Percentiles rank a stretch among this genome's conserved stretches.
Conservation (phyloP, 2,329 filamentous ascomycete genomes). For the Pseudovirgaria hyperparasitica region DNA sequence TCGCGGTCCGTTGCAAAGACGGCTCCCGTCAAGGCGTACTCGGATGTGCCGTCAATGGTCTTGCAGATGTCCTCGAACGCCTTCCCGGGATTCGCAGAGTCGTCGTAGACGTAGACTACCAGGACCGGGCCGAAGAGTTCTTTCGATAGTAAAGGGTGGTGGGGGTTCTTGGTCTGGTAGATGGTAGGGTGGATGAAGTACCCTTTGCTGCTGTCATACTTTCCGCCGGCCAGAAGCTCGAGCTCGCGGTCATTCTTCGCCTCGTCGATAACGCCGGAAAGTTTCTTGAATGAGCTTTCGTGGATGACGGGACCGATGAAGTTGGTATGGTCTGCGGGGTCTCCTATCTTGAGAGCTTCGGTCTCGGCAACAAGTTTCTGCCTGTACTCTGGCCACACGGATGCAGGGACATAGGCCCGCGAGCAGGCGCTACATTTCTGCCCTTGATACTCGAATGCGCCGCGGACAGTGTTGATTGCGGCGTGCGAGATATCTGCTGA, state of each 20-base stretch:
- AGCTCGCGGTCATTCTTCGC: conserved; percentile 66
- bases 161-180: conserved; percentile 60
- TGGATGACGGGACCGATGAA: conserved; percentile 87
- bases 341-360: conserved; percentile 56
- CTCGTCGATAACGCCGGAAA: conserved; percentile 62
- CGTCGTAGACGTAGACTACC: conserved; percentile 65
- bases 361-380: conserved; percentile 55
- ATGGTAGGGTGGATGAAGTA: conserved; percentile 79
- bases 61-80: conserved; percentile 49
- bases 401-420: conserved; percentile 64
- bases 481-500: conserved; percentile 70
- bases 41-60: conserved; percentile 56
- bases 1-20: conserved; percentile 60
- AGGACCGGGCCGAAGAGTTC: conserved; percentile 78
- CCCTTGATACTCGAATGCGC: conserved; percentile 81
- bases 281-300: conserved; percentile 66
- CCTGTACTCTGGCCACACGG: conserved; percentile 61
- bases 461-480: conserved; percentile 68
- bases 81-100: conserved; percentile 37
- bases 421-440: conserved; percentile 86
- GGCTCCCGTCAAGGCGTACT: conserved; percentile 67
- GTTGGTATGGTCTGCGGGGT: conserved; percentile 57
- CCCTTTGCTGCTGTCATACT: conserved; percentile 63
- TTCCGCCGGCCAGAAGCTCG: conserved; percentile 61
- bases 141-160: conserved; percentile 59